A percentile compares a stretch with the other conserved stretches of the same genome.
Evolutionary conservation across 495 filamentous ascomycete species (phyloP).

Genomic region (Chaetomium fimeti): DNA sequence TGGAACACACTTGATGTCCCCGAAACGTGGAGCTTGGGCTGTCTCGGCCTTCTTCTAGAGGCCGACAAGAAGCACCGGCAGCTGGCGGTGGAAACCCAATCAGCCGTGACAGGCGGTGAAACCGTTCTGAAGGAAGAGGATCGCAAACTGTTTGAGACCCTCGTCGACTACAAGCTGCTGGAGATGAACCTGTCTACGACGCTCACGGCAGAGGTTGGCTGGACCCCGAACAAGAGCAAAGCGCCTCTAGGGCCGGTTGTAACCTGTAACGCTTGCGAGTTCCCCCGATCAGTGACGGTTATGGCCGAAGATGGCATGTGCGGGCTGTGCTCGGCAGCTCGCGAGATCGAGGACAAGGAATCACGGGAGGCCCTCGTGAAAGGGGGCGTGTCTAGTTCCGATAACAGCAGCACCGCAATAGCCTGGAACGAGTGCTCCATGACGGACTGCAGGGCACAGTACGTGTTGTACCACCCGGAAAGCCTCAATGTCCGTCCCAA

Average conservation of each 20-base stretch:
- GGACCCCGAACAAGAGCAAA: conserved; percentile 44
- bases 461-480: conserved; percentile 45
- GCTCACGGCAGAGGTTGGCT: conserved; percentile 38
- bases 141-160: conserved; percentile 38
- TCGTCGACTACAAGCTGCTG: conserved; percentile 51
- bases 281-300: conserved; percentile 48
- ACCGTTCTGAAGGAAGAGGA: conserved; percentile 35
- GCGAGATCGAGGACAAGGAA: neutral
- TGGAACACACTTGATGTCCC: conserved; percentile 48
- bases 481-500: conserved; percentile 43
- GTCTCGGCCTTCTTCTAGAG: conserved; percentile 44
- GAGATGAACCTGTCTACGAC: conserved; percentile 45
- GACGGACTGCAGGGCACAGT: conserved; percentile 45
- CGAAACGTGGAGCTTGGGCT: conserved; percentile 48
- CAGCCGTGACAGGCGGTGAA: neutral
- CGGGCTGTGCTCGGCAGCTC: conserved; percentile 36
- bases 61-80: conserved; percentile 41
- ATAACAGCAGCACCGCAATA: conserved; percentile 27
- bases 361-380: conserved; percentile 16
- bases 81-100: neutral
- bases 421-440: conserved; percentile 47
- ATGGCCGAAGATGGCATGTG: conserved; percentile 42
- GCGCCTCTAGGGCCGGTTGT: conserved; percentile 39
- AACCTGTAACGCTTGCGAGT: conserved; percentile 43
- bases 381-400: conserved; percentile 32